Evolutionary conservation across 768 basidiomycete genomes (phyloP), one percentile per base, ranked within the genome.

Genomic region (Suillus subalutaceus): DNA sequence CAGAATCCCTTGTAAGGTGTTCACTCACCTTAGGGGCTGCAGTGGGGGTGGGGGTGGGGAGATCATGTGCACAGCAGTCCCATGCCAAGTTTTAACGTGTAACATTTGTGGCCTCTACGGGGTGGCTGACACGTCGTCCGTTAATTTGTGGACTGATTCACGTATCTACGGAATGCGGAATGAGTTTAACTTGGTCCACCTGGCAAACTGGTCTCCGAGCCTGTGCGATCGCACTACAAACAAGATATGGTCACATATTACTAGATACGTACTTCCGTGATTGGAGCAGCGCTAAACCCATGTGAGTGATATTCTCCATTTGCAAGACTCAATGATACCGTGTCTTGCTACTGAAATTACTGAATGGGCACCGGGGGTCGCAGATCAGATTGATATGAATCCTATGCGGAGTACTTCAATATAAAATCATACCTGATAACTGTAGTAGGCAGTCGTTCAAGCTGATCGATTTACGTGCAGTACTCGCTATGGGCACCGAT

Each of bases 401-500:
- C 50, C 50, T 26, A 52, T 52, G 50, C 15, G 8, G 50, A 60
- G 43, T 66, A 44, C 68, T 30, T n/a, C 46, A 50, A 48, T 15
- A 41, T 6, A 58, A n/a, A 4, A 23, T 58, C 76, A 74, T 72
- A 85, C 88, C 81, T 90, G 87, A 75, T 87, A 90, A 76, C 88
- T 90, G 53, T 4, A 55, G 30, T 18, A 55, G 53, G 53, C 18
- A 55, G 30, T 32, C 18, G 18, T 68, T n/a, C 10, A 38, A 37
- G 38, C n/a, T 40, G 52, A 60, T 48, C 66, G 12, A 63, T 46
- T 30, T n/a, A 68, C 38, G n/a, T 61, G 32, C 20, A 65, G 70
- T 77, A 92, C 91, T 92, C 90, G 30, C 91, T 93, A 76, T 94
- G 93, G 6, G 92, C 92, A 13, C 94, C 94, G 64, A 30, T 30